A percentile compares a stretch with the other conserved stretches of the same genome.
These are phyloP conservation scores for Tuber brumale DNA, from an alignment of 495 filamentous ascomycete species.

Conservation along the genomic window DNA sequence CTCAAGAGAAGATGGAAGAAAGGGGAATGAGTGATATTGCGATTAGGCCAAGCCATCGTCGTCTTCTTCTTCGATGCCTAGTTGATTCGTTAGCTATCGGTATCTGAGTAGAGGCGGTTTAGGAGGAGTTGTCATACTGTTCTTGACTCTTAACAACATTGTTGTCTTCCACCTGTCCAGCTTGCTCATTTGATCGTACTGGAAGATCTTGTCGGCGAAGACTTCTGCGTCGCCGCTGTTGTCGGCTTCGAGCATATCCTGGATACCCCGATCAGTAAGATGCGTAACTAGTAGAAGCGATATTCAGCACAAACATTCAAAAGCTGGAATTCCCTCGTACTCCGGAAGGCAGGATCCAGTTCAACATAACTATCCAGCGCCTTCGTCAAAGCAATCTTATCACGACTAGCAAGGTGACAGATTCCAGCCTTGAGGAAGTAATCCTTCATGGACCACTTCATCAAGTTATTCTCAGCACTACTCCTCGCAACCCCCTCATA, in stretches of 20 bases:
- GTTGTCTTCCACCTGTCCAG: slow-evolving; percentile 95
- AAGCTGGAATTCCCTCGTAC: slow-evolving; percentile 70
- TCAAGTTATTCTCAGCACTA: slow-evolving; percentile 68
- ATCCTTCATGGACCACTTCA: slow-evolving; percentile 88
- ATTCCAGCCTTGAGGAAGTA: slow-evolving; percentile 89
- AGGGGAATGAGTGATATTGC: neutral
- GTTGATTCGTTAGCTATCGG: slow-evolving; percentile 6
- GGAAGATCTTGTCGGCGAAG: slow-evolving; percentile 78
- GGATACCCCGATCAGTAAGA: slow-evolving; percentile 6
- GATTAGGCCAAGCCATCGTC: slow-evolving; percentile 28
- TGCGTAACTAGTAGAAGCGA: neutral
- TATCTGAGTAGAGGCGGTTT: neutral
- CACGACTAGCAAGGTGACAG: slow-evolving; percentile 66
- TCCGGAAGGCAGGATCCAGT: slow-evolving; percentile 67
- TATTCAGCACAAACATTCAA: slow-evolving; percentile 45
- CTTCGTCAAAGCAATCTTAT: slow-evolving; percentile 66
- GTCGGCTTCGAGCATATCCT: slow-evolving; percentile 63
- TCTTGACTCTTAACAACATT: slow-evolving; percentile 73
- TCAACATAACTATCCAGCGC: slow-evolving; percentile 76
- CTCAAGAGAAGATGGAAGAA: neutral
- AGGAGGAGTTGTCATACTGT: slow-evolving; percentile 33
- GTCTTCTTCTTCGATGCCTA: slow-evolving; percentile 13
- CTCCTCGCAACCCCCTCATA: slow-evolving; percentile 73
- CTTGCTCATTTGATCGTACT: slow-evolving; percentile 82
- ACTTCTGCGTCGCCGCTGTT: slow-evolving; percentile 67